phyloP scores from a whole-genome alignment of 768 basidiomycete species.

The Coprinopsis cinerea region DNA sequence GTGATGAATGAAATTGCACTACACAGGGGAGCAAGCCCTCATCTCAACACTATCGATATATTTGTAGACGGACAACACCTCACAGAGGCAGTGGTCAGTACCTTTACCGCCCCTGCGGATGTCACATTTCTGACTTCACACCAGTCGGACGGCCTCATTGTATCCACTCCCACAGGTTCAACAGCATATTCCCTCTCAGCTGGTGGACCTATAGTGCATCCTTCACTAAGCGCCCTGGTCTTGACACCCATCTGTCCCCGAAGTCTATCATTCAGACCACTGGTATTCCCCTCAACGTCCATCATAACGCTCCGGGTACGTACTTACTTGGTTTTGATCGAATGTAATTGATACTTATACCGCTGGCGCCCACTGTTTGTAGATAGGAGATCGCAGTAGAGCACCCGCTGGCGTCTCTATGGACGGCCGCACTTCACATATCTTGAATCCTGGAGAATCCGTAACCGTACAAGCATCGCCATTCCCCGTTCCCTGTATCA shows the following conservation, averaged over 20 bases:
- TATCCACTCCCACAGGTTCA: slow-evolving; percentile 94
- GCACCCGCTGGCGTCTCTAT: slow-evolving; percentile 88
- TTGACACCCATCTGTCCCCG: slow-evolving; percentile 95
- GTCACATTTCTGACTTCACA: slow-evolving; percentile 5
- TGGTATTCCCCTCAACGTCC: slow-evolving; percentile 83
- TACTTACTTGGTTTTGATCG: slow-evolving; percentile 6
- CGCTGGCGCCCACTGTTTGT: too few species aligned
- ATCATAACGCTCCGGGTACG: slow-evolving; percentile 68
- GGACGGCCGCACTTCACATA: slow-evolving; percentile 84
- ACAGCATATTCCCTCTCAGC: slow-evolving; percentile 95
- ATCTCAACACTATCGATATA: slow-evolving; percentile 89
- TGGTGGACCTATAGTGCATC: slow-evolving; percentile 94
- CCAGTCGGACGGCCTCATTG: slow-evolving; percentile 89
- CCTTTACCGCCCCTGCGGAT: slow-evolving; percentile 1
- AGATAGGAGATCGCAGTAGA: slow-evolving; percentile 84
- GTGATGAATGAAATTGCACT: slow-evolving; percentile 97
- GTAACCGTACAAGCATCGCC: slow-evolving; percentile 81
- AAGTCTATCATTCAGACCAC: slow-evolving; percentile 85
- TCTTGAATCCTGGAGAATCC: slow-evolving; percentile 79
- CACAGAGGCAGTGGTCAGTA: slow-evolving; percentile 88
- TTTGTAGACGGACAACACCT: slow-evolving; percentile 93
- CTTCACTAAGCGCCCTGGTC: slow-evolving; percentile 82
- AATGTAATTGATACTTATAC: not conserved
- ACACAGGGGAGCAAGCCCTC: slow-evolving; percentile 87
- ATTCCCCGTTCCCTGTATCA: slow-evolving; percentile 91